These are phyloP conservation scores for Avena eriantha DNA, from an alignment of 176 grass and related monocot genomes.

Conservation along the genomic window DNA sequence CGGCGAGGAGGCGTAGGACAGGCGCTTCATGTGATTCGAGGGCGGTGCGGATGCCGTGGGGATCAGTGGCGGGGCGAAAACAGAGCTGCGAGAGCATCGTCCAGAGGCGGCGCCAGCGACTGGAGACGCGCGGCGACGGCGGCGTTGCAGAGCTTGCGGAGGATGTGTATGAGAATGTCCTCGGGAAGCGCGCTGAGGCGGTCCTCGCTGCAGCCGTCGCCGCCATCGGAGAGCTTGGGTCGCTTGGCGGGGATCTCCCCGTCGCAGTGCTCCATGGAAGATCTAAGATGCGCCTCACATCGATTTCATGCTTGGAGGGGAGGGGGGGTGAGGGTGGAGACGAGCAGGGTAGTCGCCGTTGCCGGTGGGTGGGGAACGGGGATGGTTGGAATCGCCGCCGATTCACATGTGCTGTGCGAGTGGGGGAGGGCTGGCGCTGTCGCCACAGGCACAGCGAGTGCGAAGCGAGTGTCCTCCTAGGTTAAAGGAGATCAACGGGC, in stretches of 20 bases:
- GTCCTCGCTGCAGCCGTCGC: background rate
- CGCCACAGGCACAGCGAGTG: no score
- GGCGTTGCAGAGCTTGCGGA: background rate
- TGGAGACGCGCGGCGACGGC: background rate
- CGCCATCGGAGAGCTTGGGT: background rate
- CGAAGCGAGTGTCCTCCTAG: no score
- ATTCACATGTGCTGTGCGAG: no score
- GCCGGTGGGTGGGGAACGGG: no score
- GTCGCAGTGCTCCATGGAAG: constrained; percentile 8
- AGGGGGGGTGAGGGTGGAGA: no score
- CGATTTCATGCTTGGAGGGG: no score
- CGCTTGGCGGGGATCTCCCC: background rate
- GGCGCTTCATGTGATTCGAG: background rate
- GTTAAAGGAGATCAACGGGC: no score
- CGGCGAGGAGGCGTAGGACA: background rate
- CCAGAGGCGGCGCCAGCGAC: constrained; percentile 6
- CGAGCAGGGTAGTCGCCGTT: no score
- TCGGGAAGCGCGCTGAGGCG: constrained; percentile 20
- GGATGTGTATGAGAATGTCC: constrained; percentile 2
- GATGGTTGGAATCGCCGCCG: no score
- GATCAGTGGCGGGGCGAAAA: background rate
- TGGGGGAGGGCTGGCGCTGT: no score
- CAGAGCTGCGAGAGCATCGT: background rate
- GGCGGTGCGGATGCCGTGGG: background rate
- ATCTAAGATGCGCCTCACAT: background rate